Base-by-base conservation (phyloP, 345 rosid species). In the Syzygium aqueum region DNA sequence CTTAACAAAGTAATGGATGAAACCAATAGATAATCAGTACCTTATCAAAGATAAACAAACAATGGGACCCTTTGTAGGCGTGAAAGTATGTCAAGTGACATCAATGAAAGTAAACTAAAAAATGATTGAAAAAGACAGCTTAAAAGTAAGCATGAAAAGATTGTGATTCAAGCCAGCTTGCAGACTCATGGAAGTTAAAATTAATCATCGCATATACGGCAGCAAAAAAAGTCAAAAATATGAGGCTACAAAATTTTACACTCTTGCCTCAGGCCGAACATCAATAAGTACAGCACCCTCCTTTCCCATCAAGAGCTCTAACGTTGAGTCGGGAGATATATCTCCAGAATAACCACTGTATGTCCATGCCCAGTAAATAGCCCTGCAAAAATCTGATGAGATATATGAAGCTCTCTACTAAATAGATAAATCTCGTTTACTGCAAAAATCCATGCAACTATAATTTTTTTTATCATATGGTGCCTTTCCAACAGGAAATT, bases 231-330 rank as follows among this genome's bases (percentile, higher is more conserved):
- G 87, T 89, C 57, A 91, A 83, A 77, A 85, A 8, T 3, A 73
- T 73, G 49, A 73, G 82, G 82, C 82, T 73, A 37, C 82, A 88
- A 92, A 90, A 87, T 91, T 87, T 90, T 86, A 87, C 88, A 87
- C 84, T 91, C 99, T 95, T 94, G 95, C 99, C 94, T 97, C 98
- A 57, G 98, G 95, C 94, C 99, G 93, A 92, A 97, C 92, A 92
- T 97, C 99, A 65, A 97, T 91, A 83, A 97, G 96, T 49, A 94
- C 90, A 40, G 94, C 93, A 88, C 94, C 94, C 89, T 95, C 95
- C 93, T 88, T 89, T 84, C 96, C 95, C 73, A 83, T 90, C 89
- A 97, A 91, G 86, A 97, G 94, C 91, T 95, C 95, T 85, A 96
- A 89, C 51, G 98, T 94, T 88, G 87, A 88, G 51, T 91, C 88